Evolutionary conservation across 2,329 filamentous ascomycete species (phyloP).

Genomic region (Madurella fahalii): DNA sequence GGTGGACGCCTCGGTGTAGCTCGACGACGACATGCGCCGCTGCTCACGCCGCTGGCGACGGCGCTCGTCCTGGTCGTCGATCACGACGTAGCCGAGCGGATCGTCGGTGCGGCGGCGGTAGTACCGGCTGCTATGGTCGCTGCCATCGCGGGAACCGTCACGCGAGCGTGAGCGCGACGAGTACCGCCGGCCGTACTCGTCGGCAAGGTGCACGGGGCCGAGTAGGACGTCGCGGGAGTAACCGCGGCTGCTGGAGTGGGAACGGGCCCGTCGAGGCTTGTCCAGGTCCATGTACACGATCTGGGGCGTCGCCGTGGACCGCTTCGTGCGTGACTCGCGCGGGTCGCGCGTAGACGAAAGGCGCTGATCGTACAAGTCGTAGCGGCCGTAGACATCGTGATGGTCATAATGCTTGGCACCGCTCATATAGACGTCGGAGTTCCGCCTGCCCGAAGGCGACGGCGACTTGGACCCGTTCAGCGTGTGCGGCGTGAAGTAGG

Average conservation of each 20-base stretch:
- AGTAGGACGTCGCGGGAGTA: conserved; percentile 18
- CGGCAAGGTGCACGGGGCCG: conserved; percentile 17
- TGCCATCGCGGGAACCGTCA: conserved; percentile 1
- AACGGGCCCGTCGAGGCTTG: conserved; percentile 7
- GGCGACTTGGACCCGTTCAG: conserved; percentile 26
- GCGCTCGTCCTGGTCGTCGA: conserved; percentile 24
- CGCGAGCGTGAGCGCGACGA: conserved; percentile 11
- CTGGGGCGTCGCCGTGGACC: conserved; percentile 27
- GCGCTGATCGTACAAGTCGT: conserved; percentile 15
- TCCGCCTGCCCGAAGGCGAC: conserved; percentile 22
- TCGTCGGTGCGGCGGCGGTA: conserved; percentile 11
- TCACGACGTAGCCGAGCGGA: conserved; percentile 15
- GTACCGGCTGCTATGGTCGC: conserved; percentile 5
- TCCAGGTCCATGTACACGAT: conserved; percentile 24
- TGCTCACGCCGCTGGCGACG: conserved; percentile 17
- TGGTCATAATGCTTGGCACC: conserved; percentile 21
- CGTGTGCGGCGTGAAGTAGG: conserved; percentile 18
- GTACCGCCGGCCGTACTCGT: conserved; percentile 19
- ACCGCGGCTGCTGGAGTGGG: conserved; percentile 17
- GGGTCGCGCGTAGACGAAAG: conserved; percentile 13
- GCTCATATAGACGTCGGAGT: conserved; percentile 27
- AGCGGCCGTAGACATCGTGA: conserved; percentile 10
- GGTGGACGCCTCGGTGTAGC: conserved; percentile 12
- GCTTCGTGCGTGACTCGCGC: conserved; percentile 24
- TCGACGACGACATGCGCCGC: conserved; percentile 4